These are phyloP conservation scores for Pezicula carpinea DNA, from an alignment of 2,329 filamentous ascomycete species.

Conservation along the genomic window DNA sequence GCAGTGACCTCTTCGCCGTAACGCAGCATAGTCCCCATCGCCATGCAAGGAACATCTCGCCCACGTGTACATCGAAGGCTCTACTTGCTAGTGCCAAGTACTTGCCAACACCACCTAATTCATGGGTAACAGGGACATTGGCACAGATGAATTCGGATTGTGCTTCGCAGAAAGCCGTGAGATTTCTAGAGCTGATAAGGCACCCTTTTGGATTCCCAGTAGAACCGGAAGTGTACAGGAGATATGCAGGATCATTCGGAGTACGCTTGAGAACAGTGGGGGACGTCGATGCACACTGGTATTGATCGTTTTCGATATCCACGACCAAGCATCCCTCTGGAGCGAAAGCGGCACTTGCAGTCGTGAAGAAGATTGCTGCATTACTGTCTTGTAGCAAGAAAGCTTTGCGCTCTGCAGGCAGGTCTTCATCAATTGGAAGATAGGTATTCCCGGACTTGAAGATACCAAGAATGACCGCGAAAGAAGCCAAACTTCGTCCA, in stretches of 20 bases:
- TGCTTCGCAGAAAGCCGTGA: neutral
- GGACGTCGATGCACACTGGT: neutral
- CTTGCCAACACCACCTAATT: slow-evolving; percentile 17
- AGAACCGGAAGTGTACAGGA: slow-evolving; percentile 78
- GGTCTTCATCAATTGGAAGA: slow-evolving; percentile 30
- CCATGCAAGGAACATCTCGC: slow-evolving; percentile 29
- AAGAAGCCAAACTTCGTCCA: slow-evolving; percentile 24
- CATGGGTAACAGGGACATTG: neutral
- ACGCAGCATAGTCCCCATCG: slow-evolving; percentile 25
- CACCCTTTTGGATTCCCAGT: slow-evolving; percentile 82
- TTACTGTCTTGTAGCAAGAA: slow-evolving; percentile 27
- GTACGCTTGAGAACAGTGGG: neutral
- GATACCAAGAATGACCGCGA: slow-evolving; percentile 28
- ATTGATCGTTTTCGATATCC: slow-evolving; percentile 14
- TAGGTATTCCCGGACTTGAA: slow-evolving; percentile 31
- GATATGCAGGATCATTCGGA: slow-evolving; percentile 48
- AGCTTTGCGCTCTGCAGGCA: slow-evolving; percentile 26
- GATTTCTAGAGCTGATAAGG: neutral
- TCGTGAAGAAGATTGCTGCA: slow-evolving; percentile 27
- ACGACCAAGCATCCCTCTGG: slow-evolving; percentile 19
- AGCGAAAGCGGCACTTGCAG: slow-evolving; percentile 13
- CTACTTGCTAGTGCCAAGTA: slow-evolving; percentile 30
- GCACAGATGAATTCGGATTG: neutral
- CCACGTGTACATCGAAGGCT: slow-evolving; percentile 29
- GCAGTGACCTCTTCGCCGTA: slow-evolving; percentile 24